These are phyloP conservation scores for Adansonia madagascariensis DNA, from an alignment of 441 rosid genomes.

Conservation along the genomic window DNA sequence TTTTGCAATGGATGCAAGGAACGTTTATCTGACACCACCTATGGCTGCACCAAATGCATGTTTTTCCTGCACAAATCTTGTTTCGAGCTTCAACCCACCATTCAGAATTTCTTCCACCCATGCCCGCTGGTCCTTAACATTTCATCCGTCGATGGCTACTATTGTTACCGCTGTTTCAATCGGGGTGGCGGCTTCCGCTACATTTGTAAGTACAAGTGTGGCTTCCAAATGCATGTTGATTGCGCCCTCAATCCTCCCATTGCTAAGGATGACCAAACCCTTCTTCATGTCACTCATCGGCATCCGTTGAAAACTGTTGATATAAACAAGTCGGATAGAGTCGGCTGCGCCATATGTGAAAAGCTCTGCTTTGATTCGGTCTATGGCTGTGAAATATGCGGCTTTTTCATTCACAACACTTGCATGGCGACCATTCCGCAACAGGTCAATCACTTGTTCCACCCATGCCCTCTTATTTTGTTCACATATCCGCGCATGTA, in stretches of 20 bases:
- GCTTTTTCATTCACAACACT: not conserved
- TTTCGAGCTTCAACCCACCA: not conserved
- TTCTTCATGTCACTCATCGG: not conserved
- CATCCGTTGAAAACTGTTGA: not conserved
- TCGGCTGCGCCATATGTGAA: not conserved
- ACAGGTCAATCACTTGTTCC: constrained; percentile 17
- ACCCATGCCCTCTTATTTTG: constrained; percentile 14
- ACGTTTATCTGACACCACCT: not conserved
- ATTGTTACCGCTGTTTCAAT: not conserved
- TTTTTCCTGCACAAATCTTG: not conserved
- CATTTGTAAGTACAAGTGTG: not conserved
- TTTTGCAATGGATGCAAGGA: not conserved
- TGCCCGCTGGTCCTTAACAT: not conserved
- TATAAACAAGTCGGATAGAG: not conserved
- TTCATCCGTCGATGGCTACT: not conserved
- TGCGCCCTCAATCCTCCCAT: not conserved
- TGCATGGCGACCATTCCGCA: constrained; percentile 11
- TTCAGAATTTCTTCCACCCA: not conserved
- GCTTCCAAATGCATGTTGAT: not conserved
- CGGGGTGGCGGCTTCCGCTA: not conserved
- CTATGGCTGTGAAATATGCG: not conserved
- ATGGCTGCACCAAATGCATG: not conserved
- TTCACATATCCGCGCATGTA: not conserved
- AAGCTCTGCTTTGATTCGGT: not conserved
- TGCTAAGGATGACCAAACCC: not conserved